A percentile compares a stretch with the other conserved stretches of the same genome.
Conservation (phyloP, 2,329 filamentous ascomycete species). For the Fusarium paranaense region DNA sequence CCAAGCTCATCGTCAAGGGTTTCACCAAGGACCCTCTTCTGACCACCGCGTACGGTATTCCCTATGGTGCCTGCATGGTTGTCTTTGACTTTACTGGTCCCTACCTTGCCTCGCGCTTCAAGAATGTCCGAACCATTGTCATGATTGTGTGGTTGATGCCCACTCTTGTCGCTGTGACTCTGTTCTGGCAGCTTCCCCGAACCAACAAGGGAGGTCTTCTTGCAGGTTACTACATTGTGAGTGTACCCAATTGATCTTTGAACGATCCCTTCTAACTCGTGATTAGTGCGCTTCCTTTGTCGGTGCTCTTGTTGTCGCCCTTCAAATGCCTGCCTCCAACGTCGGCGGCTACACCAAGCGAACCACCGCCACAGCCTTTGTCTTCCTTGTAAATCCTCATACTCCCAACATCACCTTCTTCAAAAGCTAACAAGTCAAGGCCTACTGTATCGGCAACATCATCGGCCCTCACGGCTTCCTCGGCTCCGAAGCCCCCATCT, state of each 20-base stretch:
- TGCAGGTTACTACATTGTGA: constrained; percentile 63
- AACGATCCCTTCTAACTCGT: not conserved
- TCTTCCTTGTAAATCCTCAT: constrained; percentile 49
- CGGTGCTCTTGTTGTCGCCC: constrained; percentile 63
- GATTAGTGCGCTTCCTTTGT: constrained; percentile 58
- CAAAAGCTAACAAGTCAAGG: not conserved
- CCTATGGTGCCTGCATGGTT: constrained; percentile 64
- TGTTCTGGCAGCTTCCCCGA: constrained; percentile 62
- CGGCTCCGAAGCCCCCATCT: constrained; percentile 58
- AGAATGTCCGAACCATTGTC: constrained; percentile 62
- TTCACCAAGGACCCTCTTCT: constrained; percentile 50
- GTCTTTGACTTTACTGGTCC: constrained; percentile 65
- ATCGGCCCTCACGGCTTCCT: constrained; percentile 54
- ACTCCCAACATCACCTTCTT: not conserved
- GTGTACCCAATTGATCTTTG: not conserved
- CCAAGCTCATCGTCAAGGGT: constrained; percentile 65
- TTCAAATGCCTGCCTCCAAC: constrained; percentile 65
- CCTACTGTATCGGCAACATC: constrained; percentile 53
- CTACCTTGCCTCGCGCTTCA: constrained; percentile 62
- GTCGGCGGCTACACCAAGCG: constrained; percentile 62
- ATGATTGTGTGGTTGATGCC: constrained; percentile 65
- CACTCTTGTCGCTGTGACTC: constrained; percentile 59
- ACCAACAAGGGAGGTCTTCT: constrained; percentile 59
- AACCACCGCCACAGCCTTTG: constrained; percentile 59
- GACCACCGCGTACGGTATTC: constrained; percentile 66